A percentile compares a stretch with the other conserved stretches of the same genome.
Evolutionary conservation across 2,329 filamentous ascomycete species (phyloP).

Genomic region (Paecilomyces sp.): DNA sequence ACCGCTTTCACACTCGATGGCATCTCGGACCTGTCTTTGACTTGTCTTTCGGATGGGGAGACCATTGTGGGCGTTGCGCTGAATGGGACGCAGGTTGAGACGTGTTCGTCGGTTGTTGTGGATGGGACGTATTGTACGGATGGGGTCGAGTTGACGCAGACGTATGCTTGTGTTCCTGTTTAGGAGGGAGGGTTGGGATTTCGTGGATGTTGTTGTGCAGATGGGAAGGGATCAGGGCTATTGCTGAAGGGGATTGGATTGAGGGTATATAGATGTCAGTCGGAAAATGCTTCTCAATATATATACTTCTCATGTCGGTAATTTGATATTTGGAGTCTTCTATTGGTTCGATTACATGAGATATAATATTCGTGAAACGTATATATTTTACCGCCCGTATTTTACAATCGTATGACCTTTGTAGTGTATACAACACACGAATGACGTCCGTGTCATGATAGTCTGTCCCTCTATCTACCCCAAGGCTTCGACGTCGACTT

Average conservation of each 20-base stretch:
- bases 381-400: not conserved
- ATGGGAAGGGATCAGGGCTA: not conserved
- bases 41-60: not conserved
- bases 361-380: not conserved
- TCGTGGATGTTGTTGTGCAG: not conserved
- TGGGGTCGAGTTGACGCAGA: not conserved
- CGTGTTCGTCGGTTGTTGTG: not conserved
- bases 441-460: slow-evolving; percentile 1
- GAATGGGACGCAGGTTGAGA: not conserved
- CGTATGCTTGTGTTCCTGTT: not conserved
- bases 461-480: slow-evolving; percentile 8
- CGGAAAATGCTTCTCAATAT: not conserved
- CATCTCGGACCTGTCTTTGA: not conserved
- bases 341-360: not conserved
- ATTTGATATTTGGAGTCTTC: not conserved
- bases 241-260: not conserved
- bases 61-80: not conserved
- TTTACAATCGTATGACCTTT: not conserved
- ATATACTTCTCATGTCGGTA: not conserved
- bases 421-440: not conserved
- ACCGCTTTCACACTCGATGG: not conserved
- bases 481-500: slow-evolving; percentile 61
- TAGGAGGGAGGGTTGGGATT: not conserved
- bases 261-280: not conserved
- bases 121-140: not conserved